These are phyloP conservation scores for Verticillium nubilum DNA, from an alignment of 2,329 filamentous ascomycete genomes.

Conservation along the genomic window DNA sequence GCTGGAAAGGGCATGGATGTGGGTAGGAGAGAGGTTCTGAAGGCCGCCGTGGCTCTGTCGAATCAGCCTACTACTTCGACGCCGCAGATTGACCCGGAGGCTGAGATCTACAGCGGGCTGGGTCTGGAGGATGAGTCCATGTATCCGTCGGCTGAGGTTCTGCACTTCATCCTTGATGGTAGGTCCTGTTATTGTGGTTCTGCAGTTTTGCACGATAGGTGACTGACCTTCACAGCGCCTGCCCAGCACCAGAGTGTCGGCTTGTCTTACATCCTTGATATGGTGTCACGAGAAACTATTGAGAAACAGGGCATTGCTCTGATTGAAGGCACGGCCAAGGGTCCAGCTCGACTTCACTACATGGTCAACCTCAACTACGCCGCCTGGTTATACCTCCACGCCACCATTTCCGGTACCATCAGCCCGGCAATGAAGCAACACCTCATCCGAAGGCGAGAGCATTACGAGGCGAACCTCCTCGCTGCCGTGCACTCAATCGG, in stretches of 20 bases:
- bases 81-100: not conserved
- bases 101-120: not conserved
- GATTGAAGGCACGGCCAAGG: not conserved
- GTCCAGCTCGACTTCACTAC: not conserved
- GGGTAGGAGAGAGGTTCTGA: not conserved
- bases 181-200: not conserved
- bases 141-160: not conserved
- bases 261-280: not conserved
- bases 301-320: slow-evolving; percentile 1
- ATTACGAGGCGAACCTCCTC: not conserved
- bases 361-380: not conserved
- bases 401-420: not conserved
- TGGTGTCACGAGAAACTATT: not conserved
- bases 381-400: not conserved
- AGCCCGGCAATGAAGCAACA: not conserved
- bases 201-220: not conserved
- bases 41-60: not conserved
- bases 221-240: not conserved
- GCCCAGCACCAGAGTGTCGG: not conserved
- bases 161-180: not conserved
- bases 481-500: not conserved
- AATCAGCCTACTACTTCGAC: not conserved
- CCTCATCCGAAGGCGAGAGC: not conserved
- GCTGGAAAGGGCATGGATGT: not conserved
- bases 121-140: not conserved